Percentiles rank a stretch among this genome's conserved stretches.
Evolutionary conservation across 2,329 filamentous ascomycete species (phyloP).

Genomic region (Diaporthe batatas): DNA sequence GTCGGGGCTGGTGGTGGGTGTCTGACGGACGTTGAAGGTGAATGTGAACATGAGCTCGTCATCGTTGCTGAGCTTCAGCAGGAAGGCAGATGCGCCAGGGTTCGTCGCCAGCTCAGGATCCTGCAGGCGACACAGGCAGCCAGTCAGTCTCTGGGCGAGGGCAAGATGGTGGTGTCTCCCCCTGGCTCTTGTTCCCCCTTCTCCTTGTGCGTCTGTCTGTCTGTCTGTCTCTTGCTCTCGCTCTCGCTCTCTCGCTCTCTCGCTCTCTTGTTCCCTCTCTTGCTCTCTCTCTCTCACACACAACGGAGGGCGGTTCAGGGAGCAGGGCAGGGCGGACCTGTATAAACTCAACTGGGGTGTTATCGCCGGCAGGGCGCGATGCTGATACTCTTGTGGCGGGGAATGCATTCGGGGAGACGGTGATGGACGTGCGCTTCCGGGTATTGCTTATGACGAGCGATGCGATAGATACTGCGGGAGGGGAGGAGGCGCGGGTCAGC

Average conservation of each 20-base stretch:
- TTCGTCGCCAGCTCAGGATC: constrained; percentile 76
- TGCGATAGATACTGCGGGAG: constrained; percentile 81
- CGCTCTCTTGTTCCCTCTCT: neutral
- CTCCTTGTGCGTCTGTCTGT: neutral
- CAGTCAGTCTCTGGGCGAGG: constrained; percentile 31
- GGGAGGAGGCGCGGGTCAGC: constrained; percentile 42
- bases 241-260: neutral
- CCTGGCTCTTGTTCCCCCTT: neutral
- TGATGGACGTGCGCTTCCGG: constrained; percentile 81
- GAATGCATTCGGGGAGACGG: constrained; percentile 86
- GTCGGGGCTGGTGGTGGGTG: constrained; percentile 53
- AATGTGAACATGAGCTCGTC: constrained; percentile 96
- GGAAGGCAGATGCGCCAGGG: constrained; percentile 74
- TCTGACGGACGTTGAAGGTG: constrained; percentile 80
- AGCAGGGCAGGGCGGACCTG: constrained; percentile 70
- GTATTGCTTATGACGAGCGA: constrained; percentile 86
- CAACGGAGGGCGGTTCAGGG: neutral
- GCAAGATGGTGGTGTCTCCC: neutral
- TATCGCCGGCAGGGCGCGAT: constrained; percentile 79
- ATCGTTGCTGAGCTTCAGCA: constrained; percentile 89
- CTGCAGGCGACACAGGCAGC: constrained; percentile 59
- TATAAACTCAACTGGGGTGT: constrained; percentile 86
- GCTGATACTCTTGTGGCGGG: constrained; percentile 84
- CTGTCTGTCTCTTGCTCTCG: neutral
- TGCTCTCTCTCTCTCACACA: neutral